A percentile compares a stretch with the other conserved stretches of the same genome.
Conservation (phyloP, 2,329 filamentous ascomycete species). For the Neofusicoccum sp. region DNA sequence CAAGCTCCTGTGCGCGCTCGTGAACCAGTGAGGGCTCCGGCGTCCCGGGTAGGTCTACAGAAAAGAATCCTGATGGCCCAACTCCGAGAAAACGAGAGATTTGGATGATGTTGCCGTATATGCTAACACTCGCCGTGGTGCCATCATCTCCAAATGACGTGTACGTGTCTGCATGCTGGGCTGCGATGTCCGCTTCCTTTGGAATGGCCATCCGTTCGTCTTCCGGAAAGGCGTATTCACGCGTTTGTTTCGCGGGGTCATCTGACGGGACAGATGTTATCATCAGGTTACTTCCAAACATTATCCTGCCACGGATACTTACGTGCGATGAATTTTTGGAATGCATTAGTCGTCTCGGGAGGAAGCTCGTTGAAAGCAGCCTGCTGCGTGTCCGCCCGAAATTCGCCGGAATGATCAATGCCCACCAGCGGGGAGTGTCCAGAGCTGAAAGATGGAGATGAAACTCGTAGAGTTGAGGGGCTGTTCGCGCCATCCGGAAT, state of each 20-base stretch:
- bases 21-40: neutral
- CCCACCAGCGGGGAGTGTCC: neutral
- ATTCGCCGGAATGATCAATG: neutral
- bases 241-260: neutral
- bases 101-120: slow-evolving; percentile 4
- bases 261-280: neutral
- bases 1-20: neutral
- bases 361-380: neutral
- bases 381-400: neutral
- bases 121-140: slow-evolving; percentile 7
- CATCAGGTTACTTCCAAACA: too few relatives aligned
- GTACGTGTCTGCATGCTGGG: neutral
- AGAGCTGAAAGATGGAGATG: neutral
- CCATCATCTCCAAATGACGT: neutral
- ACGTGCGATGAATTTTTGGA: neutral
- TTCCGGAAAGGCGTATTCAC: neutral
- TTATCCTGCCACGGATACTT: too few relatives aligned
- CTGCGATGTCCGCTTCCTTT: neutral
- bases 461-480: neutral
- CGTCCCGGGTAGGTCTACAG: neutral
- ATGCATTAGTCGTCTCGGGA: neutral
- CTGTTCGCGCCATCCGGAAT: neutral
- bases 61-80: neutral
- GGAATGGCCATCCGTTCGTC: neutral
- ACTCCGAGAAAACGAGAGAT: neutral